Base-by-base conservation (phyloP, 257 asterid species). In the Nicotiana knightiana region DNA sequence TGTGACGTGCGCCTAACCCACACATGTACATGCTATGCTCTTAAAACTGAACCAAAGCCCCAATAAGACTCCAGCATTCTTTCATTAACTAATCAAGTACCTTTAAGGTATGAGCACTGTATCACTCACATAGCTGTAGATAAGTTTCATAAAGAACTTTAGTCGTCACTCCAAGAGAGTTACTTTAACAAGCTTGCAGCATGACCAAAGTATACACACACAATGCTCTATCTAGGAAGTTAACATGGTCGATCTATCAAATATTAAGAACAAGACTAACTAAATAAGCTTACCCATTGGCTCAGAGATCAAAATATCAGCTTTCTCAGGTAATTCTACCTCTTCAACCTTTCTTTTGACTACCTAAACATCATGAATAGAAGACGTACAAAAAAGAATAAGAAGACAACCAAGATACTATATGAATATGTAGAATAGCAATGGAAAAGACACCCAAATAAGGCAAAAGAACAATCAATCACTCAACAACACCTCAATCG, bases 271-370 rank as follows among this genome's bases (percentile, higher is more conserved):
- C 4, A 8, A 73, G 39, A 16, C 62, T 13, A 48, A 26, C 43
- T 26, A 62, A 80, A 18, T 15, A 70, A 81, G 81, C 93, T 84
- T 90, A 96, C 98, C 98, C 99, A 96, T 96, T 83, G 98, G 98
- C 85, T 96, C 99, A 83, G 98, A 94, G 51, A 96, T 94, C 86
- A 96, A 90, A 84, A 96, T 92, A 87, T 96, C 99, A 62, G 97
- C 99, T 87, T 94, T 92, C 87, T 94, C 97, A 62, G 98, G 98
- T 86, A 96, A 86, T 78, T 93, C 98, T 68, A 92, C 92, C 16
- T 96, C 99, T 88, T 94, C 99, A 80, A 96, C 97, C 92, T 96
- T 94, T 55, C 99, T 97, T 89, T 94, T 90, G 79, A 96, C 88
- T 77, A 96, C 99, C 99, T 96, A 84, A 83, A 75, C 77, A 85